Percentiles rank a stretch among this genome's conserved stretches.
These are phyloP conservation scores for Rhododendron williamsianum DNA, from an alignment of 148 eudicot genomes.

Conservation along the genomic window DNA sequence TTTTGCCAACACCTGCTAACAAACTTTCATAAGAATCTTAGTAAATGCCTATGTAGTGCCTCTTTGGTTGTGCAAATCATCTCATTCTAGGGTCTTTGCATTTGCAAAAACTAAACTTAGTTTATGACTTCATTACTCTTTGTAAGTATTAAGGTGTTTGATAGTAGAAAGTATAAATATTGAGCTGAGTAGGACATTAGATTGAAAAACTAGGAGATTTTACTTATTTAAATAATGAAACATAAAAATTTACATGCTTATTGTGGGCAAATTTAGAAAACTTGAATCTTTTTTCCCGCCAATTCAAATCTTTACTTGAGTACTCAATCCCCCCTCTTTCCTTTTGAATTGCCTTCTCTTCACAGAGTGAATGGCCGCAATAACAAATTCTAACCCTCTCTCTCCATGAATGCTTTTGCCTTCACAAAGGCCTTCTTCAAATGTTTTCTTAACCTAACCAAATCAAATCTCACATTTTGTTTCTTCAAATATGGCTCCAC, in stretches of 20 bases:
- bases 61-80: neutral
- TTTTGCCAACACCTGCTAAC: neutral
- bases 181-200: neutral
- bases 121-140: neutral
- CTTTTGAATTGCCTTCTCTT: neutral
- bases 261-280: neutral
- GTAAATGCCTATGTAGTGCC: neutral
- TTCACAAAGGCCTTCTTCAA: conserved; percentile 34
- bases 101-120: neutral
- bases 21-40: neutral
- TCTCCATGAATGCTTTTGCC: conserved; percentile 37
- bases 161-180: neutral
- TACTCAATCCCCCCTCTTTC: neutral
- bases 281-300: neutral
- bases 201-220: neutral
- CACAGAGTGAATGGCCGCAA: neutral
- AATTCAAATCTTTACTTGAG: neutral
- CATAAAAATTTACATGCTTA: neutral
- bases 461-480: conserved; percentile 41
- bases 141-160: neutral
- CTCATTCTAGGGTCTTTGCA: neutral
- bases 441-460: conserved; percentile 32
- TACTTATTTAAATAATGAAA: neutral
- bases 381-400: conserved; percentile 1
- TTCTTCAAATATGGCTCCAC: conserved; percentile 43